Evolutionary conservation across 768 basidiomycete species (phyloP), one percentile per base, ranked within the genome.

Genomic region (Russula emetica): DNA sequence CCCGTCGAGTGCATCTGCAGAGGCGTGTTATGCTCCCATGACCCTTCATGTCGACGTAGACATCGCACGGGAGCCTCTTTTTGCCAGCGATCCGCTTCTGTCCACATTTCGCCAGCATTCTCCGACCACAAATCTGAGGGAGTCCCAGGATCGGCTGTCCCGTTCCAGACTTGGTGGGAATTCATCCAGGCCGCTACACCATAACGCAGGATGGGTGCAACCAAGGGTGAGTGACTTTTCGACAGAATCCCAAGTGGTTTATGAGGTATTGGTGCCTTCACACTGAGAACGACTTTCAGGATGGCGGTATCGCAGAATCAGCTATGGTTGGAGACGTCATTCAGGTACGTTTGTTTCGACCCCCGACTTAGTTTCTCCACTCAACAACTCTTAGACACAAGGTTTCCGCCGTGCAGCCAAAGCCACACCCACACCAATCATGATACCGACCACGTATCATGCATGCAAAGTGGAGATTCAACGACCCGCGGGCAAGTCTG

Each of bases 381-480:
- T 54, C 16, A 34, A 32, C 22, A 18, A 18, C 10, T 38, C 5
- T 20, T 38, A 66, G 51, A 20, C 50, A 11, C 36, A 14, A 4
- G 38, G 14, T 10, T 20, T 53, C 20, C 66, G 63, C 45, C 57
- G 59, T 32, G 14, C 59, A 18, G 9, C 30, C n/a, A 69, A 49
- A 44, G 3, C 6, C n/a, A 10, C 62, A 7, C 68, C 60, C 4
- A 26, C 66, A 6, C 68, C 68, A 18, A 69, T 69, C 42, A 59
- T 38, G 52, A 64, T 69, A 28, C 68, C 68, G 10, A n/a, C 16
- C 5, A 18, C 42, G 24, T 28, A 45, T 45, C 55, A 60, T 44
- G 20, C 38, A 26, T 40, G 47, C 34, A 63, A 28, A 24, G 16
- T 63, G n/a, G 61, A 54, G 24, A 58, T 68, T 16, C 62, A 55